These are phyloP conservation scores for Friedmanniomyces endolithicus DNA, from an alignment of 495 filamentous ascomycete genomes.

Conservation along the genomic window DNA sequence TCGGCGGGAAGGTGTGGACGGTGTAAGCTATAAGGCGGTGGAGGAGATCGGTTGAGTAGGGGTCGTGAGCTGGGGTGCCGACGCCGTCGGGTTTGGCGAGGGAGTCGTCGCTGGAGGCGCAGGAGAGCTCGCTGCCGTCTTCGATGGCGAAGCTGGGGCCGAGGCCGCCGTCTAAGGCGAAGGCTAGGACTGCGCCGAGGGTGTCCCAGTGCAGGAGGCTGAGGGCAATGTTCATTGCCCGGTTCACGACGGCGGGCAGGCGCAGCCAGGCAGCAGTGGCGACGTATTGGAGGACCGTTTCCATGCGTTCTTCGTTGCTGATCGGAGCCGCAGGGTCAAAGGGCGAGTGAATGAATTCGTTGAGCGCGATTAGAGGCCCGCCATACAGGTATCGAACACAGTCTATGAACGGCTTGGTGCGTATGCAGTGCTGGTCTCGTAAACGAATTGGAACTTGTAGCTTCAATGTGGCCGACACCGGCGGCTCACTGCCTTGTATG, in stretches of 20 bases:
- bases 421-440: conserved; percentile 20
- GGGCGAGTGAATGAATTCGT: conserved; percentile 9
- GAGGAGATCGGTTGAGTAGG: conserved; percentile 18
- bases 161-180: conserved; percentile 22
- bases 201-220: conserved; percentile 30
- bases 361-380: conserved; percentile 16
- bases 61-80: conserved; percentile 14
- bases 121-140: conserved; percentile 13
- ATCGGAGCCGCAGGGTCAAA: neutral
- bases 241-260: conserved; percentile 12
- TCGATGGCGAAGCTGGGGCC: conserved; percentile 10
- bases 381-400: conserved; percentile 28
- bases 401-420: conserved; percentile 19
- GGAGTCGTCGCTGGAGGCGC: conserved; percentile 18
- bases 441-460: conserved; percentile 17
- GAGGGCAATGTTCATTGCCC: conserved; percentile 21
- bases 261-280: conserved; percentile 23
- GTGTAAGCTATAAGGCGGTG: conserved; percentile 25
- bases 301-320: conserved; percentile 21
- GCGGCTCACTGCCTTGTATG: conserved; percentile 11
- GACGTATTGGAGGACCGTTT: conserved; percentile 21
- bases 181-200: conserved; percentile 20
- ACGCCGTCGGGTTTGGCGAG: conserved; percentile 2
- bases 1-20: conserved; percentile 22
- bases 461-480: neutral